A percentile compares a stretch with the other conserved stretches of the same genome.
phyloP scores from a whole-genome alignment of 495 filamentous ascomycete species.

The Xeromyces bisporus region DNA sequence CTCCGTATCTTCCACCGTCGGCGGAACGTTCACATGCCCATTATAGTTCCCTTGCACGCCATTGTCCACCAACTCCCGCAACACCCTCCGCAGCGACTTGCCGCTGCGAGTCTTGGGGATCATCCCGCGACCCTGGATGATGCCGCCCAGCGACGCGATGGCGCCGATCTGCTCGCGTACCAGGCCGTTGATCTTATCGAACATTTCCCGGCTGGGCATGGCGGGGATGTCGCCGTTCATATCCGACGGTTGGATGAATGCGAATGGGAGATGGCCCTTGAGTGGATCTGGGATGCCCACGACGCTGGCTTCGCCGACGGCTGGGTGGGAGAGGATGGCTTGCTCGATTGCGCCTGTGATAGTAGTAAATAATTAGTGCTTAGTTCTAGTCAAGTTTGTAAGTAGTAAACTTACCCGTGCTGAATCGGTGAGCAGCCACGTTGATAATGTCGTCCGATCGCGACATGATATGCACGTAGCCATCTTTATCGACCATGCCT shows the following conservation, averaged over 20 bases:
- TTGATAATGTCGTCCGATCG: constrained; percentile 88
- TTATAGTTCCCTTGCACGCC: constrained; percentile 33
- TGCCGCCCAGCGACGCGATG: constrained; percentile 68
- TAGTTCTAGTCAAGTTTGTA: neutral
- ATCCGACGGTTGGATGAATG: constrained; percentile 49
- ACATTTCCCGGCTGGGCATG: constrained; percentile 34
- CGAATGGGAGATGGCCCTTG: constrained; percentile 84
- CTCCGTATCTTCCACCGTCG: constrained; percentile 41
- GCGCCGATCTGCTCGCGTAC: constrained; percentile 76
- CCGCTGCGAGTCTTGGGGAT: constrained; percentile 83
- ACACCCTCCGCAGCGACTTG: constrained; percentile 67
- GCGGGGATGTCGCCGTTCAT: constrained; percentile 21
- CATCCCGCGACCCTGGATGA: constrained; percentile 74
- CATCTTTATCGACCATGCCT: constrained; percentile 65
- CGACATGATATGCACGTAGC: constrained; percentile 76
- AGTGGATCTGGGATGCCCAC: constrained; percentile 69
- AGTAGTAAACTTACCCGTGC: constrained; percentile 43
- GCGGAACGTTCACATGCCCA: constrained; percentile 35
- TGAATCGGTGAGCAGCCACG: constrained; percentile 82
- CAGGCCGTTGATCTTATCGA: constrained; percentile 38
- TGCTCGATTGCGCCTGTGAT: constrained; percentile 64
- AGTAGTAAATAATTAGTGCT: constrained; percentile 1
- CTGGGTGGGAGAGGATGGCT: constrained; percentile 64
- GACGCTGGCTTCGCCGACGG: constrained; percentile 65
- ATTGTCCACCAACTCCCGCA: constrained; percentile 65